Evolutionary conservation across 2,329 filamentous ascomycete genomes (phyloP).

Genomic region (Claviceps africana): DNA sequence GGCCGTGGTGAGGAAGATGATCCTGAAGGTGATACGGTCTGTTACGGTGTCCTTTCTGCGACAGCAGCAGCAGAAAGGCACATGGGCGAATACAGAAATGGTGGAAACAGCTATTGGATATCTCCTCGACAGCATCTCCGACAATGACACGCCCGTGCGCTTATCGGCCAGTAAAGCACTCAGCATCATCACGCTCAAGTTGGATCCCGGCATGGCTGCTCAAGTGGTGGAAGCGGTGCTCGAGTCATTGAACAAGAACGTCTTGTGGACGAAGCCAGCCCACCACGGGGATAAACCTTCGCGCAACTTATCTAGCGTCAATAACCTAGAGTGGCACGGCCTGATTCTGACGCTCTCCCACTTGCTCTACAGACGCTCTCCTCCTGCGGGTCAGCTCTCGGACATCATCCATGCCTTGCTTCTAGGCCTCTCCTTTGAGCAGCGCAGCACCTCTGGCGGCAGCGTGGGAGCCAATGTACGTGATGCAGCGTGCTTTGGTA

Average conservation of each 20-base stretch:
- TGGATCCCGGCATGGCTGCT: slow-evolving; percentile 66
- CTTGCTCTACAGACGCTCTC: slow-evolving; percentile 70
- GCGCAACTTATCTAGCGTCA: slow-evolving; percentile 58
- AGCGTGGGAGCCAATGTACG: slow-evolving; percentile 81
- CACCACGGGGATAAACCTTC: slow-evolving; percentile 18
- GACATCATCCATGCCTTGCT: slow-evolving; percentile 66
- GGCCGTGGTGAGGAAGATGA: slow-evolving; percentile 65
- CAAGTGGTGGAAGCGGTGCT: slow-evolving; percentile 82
- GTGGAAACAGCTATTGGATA: slow-evolving; percentile 73
- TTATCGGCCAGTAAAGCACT: slow-evolving; percentile 86
- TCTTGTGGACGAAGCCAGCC: slow-evolving; percentile 36
- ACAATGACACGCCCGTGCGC: slow-evolving; percentile 82
- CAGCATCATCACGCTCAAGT: slow-evolving; percentile 68
- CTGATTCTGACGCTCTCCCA: slow-evolving; percentile 78
- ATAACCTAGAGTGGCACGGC: slow-evolving; percentile 82
- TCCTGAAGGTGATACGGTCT: slow-evolving; percentile 74
- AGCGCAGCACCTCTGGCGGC: slow-evolving; percentile 69
- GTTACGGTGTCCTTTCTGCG: slow-evolving; percentile 54
- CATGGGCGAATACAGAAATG: slow-evolving; percentile 34
- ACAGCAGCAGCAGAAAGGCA: slow-evolving; percentile 20
- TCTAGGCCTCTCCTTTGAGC: slow-evolving; percentile 75
- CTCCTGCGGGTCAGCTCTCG: slow-evolving; percentile 54
- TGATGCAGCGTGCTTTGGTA: slow-evolving; percentile 89
- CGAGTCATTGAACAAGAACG: slow-evolving; percentile 47
- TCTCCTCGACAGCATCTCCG: slow-evolving; percentile 62